Evolutionary conservation across 345 rosid genomes (phyloP).

Genomic region (Citrus hindsii): DNA sequence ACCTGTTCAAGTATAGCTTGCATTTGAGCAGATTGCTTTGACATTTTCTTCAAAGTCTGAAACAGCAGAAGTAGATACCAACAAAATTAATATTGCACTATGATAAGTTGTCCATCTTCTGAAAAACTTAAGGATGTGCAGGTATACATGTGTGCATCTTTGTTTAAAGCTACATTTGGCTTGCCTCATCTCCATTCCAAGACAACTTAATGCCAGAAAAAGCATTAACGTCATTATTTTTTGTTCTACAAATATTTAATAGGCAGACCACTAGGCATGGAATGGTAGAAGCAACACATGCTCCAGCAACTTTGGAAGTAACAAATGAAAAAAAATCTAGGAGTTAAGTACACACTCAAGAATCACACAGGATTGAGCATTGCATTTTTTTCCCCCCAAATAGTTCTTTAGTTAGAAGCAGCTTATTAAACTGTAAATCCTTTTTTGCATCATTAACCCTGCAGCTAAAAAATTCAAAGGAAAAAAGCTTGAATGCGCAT

Average conservation of each 20-base stretch:
- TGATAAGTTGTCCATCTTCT: neutral
- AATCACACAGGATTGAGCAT: neutral
- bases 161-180: neutral
- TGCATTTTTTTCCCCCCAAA: neutral
- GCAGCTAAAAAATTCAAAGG: neutral
- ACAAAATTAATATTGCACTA: neutral
- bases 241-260: neutral
- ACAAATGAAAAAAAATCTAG: neutral
- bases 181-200: neutral
- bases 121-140: neutral
- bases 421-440: neutral
- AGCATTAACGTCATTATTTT: neutral
- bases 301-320: neutral
- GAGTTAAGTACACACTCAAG: neutral
- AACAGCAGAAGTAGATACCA: constrained; percentile 18
- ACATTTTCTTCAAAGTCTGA: constrained; percentile 72
- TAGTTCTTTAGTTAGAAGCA: neutral
- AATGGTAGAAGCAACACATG: neutral
- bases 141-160: neutral
- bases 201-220: neutral
- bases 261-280: neutral
- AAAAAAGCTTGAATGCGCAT: neutral
- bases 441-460: neutral
- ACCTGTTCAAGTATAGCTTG: constrained; percentile 81
- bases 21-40: constrained; percentile 70